Conservation (phyloP, 2,329 filamentous ascomycete genomes). For the Aspergillus hortae region DNA sequence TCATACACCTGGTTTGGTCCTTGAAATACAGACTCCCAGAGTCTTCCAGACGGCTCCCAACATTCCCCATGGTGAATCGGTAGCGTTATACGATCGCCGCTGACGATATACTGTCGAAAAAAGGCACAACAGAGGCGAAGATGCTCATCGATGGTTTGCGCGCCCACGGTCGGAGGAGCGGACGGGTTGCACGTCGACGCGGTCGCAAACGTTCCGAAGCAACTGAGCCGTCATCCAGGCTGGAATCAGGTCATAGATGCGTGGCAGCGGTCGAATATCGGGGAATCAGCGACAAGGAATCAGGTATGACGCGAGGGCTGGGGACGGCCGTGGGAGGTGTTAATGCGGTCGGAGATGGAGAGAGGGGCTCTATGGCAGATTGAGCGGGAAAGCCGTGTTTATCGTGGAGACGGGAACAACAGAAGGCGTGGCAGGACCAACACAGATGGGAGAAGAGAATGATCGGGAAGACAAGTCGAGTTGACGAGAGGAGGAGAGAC, state of each 20-base stretch:
- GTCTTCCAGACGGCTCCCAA: slow-evolving; percentile 85
- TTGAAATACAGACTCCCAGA: slow-evolving; percentile 73
- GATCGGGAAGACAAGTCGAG: background rate
- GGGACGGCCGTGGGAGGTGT: background rate
- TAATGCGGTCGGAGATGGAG: background rate
- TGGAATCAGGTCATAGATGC: slow-evolving; percentile 4
- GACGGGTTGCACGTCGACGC: slow-evolving; percentile 3
- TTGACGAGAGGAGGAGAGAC: too few species aligned
- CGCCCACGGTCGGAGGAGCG: slow-evolving; percentile 21
- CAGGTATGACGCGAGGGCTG: background rate
- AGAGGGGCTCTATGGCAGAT: background rate
- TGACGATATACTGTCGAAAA: slow-evolving; percentile 23
- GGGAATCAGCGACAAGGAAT: too few species aligned
- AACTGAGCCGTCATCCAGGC: slow-evolving; percentile 24
- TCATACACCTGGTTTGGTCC: slow-evolving; percentile 84
- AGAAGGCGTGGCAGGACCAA: too few species aligned
- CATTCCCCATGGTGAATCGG: slow-evolving; percentile 73
- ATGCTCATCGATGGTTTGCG: slow-evolving; percentile 32
- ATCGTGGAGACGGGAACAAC: too few species aligned
- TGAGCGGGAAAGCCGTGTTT: background rate
- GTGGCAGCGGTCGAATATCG: background rate
- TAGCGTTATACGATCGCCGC: slow-evolving; percentile 24
- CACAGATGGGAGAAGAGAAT: background rate
- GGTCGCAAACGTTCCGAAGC: slow-evolving; percentile 8
- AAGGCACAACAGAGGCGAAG: slow-evolving; percentile 24